Conservation (phyloP, 495 filamentous ascomycete species). For the Podospora conica region DNA sequence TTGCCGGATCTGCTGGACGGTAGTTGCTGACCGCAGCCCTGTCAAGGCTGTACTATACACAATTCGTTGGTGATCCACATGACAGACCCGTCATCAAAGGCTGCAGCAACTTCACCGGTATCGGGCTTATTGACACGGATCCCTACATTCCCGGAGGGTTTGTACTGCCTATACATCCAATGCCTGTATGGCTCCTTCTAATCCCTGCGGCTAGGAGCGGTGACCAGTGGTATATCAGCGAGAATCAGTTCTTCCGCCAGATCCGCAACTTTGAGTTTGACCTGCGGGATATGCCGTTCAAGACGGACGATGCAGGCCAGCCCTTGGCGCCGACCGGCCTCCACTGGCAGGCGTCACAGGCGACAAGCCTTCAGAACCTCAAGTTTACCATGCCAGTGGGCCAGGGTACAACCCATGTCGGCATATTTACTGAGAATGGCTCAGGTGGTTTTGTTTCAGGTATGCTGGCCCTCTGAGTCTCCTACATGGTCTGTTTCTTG, state of each 20-base stretch:
- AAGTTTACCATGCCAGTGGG: neutral
- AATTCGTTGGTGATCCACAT: slow-evolving; percentile 1
- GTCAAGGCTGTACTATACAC: neutral
- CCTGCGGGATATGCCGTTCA: slow-evolving; percentile 50
- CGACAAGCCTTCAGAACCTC: slow-evolving; percentile 78
- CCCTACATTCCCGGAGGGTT: slow-evolving; percentile 31
- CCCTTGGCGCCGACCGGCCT: slow-evolving; percentile 53
- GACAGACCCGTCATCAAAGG: slow-evolving; percentile 34
- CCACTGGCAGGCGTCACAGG: slow-evolving; percentile 92
- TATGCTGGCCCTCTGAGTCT: neutral
- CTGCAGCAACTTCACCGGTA: slow-evolving; percentile 26
- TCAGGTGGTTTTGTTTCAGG: slow-evolving; percentile 44
- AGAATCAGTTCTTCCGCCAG: slow-evolving; percentile 95
- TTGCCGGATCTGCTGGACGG: neutral
- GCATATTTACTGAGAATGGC: slow-evolving; percentile 72
- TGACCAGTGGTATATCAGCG: slow-evolving; percentile 49
- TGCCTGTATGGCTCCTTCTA: neutral
- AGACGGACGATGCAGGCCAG: slow-evolving; percentile 37
- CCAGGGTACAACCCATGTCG: slow-evolving; percentile 33
- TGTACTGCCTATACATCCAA: neutral
- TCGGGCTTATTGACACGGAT: slow-evolving; percentile 30
- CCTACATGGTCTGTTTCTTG: neutral
- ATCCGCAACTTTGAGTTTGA: slow-evolving; percentile 89
- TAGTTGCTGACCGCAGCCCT: neutral
- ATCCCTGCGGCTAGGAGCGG: neutral